A percentile compares a stretch with the other conserved stretches of the same genome.
Evolutionary conservation across 805 yeast species (phyloP).

Genomic region (Metschnikowia picachoensis): DNA sequence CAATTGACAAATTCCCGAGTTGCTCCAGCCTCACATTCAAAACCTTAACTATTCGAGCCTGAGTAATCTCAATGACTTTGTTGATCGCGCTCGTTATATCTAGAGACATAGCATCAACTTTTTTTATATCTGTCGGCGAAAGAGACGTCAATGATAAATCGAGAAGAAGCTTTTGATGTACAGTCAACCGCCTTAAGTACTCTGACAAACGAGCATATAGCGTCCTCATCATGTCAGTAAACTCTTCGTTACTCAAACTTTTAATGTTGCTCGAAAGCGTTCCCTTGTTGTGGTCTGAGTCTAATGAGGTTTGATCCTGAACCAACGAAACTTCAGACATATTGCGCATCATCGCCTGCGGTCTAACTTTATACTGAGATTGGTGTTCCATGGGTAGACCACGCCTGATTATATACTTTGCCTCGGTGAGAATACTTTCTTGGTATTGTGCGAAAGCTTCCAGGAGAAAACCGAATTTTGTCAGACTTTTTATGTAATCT

Average conservation of each 20-base stretch:
- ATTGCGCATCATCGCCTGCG: neutral
- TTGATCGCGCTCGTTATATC: constrained; percentile 66
- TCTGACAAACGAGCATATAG: constrained; percentile 66
- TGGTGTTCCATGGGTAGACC: constrained; percentile 11
- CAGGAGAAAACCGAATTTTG: constrained; percentile 56
- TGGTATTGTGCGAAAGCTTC: constrained; percentile 63
- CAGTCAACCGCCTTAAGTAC: constrained; percentile 65
- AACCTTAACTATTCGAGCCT: constrained; percentile 72
- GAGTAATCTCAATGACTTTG: constrained; percentile 66
- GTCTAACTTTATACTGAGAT: no score
- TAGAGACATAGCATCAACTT: constrained; percentile 49
- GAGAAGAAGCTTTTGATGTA: constrained; percentile 75
- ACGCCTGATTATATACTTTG: constrained; percentile 64
- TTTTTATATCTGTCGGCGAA: constrained; percentile 20
- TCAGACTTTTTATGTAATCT: constrained; percentile 50
- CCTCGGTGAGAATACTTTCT: constrained; percentile 63
- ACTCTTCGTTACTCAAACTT: constrained; percentile 67
- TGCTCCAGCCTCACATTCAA: constrained; percentile 74
- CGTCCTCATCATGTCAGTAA: constrained; percentile 61
- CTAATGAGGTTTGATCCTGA: neutral
- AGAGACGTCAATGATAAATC: constrained; percentile 53
- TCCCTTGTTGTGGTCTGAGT: constrained; percentile 12
- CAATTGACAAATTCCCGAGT: constrained; percentile 51
- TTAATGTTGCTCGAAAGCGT: constrained; percentile 46
- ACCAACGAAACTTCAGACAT: neutral